Evolutionary conservation across 768 basidiomycete genomes (phyloP).

Genomic region (Russula abietina): DNA sequence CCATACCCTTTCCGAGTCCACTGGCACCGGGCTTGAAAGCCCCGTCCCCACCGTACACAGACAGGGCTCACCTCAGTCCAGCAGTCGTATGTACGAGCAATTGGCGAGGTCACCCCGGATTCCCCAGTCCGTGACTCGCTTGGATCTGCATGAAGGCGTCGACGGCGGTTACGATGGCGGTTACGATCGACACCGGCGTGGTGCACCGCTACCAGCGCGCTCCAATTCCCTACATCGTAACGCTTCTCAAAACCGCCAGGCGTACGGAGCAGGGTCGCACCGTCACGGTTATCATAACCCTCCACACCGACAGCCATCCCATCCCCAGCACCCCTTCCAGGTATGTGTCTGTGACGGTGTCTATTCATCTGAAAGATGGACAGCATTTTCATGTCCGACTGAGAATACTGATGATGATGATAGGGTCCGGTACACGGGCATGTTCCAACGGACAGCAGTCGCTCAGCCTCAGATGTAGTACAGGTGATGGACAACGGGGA

Average conservation of each 20-base stretch:
- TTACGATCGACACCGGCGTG: conserved; percentile 10
- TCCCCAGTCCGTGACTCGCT: conserved; percentile 7
- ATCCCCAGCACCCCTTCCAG: conserved; percentile 5
- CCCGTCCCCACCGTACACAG: conserved; percentile 22
- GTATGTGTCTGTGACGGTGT: conserved; percentile 4
- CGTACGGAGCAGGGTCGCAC: background rate
- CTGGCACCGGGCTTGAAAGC: conserved; percentile 13
- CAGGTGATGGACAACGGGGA: conserved; percentile 20
- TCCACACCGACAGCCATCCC: conserved; percentile 10
- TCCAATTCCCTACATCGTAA: background rate
- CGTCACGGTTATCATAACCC: background rate
- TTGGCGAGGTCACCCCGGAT: background rate
- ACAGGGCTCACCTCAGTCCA: conserved; percentile 1
- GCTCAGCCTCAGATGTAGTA: conserved; percentile 21
- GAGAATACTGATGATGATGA: background rate
- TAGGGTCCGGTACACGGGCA: conserved; percentile 6
- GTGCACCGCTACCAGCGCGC: background rate
- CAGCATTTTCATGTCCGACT: conserved; percentile 4
- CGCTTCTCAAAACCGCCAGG: background rate
- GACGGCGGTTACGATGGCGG: background rate
- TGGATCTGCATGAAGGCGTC: conserved; percentile 16
- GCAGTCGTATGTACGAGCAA: conserved; percentile 22
- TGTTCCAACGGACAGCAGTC: conserved; percentile 10
- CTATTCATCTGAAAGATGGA: background rate
- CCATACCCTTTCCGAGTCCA: conserved; percentile 16